These are phyloP conservation scores for Nicotiana noctiflora DNA, from an alignment of 257 asterid species.

Conservation along the genomic window DNA sequence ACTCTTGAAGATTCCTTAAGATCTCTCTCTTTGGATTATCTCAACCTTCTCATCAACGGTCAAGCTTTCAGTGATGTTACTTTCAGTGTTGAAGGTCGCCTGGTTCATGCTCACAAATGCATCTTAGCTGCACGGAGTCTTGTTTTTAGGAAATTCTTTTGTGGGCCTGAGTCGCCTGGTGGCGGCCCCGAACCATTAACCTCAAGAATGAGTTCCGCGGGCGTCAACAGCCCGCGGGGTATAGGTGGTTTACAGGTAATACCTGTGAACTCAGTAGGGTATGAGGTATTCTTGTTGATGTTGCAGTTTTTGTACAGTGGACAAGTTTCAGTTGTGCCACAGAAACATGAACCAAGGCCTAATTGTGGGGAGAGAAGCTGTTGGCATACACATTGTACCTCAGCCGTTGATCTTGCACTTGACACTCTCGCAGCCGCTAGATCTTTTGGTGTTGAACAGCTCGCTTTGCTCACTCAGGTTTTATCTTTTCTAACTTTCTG, in stretches of 20 bases:
- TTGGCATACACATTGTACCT: conserved; percentile 96
- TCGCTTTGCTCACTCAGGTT: conserved; percentile 91
- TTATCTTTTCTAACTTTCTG: neutral
- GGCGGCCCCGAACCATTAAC: conserved; percentile 24
- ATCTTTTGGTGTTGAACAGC: conserved; percentile 89
- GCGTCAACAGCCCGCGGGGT: conserved; percentile 33
- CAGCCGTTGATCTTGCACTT: conserved; percentile 99
- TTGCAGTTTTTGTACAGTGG: conserved; percentile 91
- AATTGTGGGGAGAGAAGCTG: conserved; percentile 80
- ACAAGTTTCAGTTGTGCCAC: conserved; percentile 92
- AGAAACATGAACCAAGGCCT: conserved; percentile 85
- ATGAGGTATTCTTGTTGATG: conserved; percentile 80
- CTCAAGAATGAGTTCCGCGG: conserved; percentile 31
- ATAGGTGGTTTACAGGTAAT: conserved; percentile 17
- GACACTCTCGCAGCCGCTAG: conserved; percentile 92
- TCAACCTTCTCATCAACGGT: conserved; percentile 89
- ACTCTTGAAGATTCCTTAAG: conserved; percentile 64
- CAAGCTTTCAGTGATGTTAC: conserved; percentile 96
- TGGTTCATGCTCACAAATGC: conserved; percentile 88
- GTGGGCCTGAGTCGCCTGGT: conserved; percentile 63
- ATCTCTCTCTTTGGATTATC: conserved; percentile 82
- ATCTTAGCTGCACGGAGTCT: conserved; percentile 89
- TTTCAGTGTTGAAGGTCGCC: conserved; percentile 92
- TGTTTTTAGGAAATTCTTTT: conserved; percentile 78
- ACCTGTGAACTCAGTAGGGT: conserved; percentile 79